These are phyloP conservation scores for Chaetothyriales sp. DNA, from an alignment of 2,329 filamentous ascomycete species.

Conservation along the genomic window DNA sequence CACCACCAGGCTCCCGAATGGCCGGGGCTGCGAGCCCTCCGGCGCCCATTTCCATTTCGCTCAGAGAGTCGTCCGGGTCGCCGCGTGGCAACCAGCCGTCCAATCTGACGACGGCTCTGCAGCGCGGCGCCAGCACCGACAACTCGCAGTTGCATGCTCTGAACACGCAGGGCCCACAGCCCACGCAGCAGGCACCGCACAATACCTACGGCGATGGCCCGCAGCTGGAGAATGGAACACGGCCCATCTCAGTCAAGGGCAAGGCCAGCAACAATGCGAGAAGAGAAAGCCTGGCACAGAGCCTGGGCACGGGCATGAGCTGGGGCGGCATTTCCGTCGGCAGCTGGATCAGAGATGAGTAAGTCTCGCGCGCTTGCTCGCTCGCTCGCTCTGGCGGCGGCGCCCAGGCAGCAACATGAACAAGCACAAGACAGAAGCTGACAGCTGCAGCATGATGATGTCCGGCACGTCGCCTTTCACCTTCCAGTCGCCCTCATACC, in stretches of 20 bases:
- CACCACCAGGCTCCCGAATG: constrained; percentile 19
- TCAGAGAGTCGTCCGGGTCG: constrained; percentile 44
- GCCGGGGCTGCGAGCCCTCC: constrained; percentile 33
- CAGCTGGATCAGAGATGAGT: constrained; percentile 97
- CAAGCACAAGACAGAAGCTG: not conserved
- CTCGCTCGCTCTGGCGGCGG: no score
- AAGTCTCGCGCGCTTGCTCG: constrained; percentile 36
- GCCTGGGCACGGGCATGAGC: constrained; percentile 68
- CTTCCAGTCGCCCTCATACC: constrained; percentile 69
- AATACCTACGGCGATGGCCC: constrained; percentile 12
- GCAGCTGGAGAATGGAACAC: constrained; percentile 31
- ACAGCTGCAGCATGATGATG: constrained; percentile 66
- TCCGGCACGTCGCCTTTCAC: constrained; percentile 87
- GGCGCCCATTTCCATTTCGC: constrained; percentile 45
- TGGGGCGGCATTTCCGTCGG: constrained; percentile 95
- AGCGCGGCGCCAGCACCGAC: constrained; percentile 33
- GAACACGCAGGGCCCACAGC: constrained; percentile 8
- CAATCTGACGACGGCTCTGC: constrained; percentile 48
- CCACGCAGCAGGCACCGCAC: constrained; percentile 19
- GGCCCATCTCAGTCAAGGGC: constrained; percentile 45
- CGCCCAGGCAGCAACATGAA: no score
- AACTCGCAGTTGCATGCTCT: constrained; percentile 17
- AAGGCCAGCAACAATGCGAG: constrained; percentile 34
- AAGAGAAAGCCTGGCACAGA: constrained; percentile 47
- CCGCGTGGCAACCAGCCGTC: constrained; percentile 45